These are phyloP conservation scores for Plenodomus biglobosus DNA, from an alignment of 2,329 filamentous ascomycete genomes.

Conservation along the genomic window DNA sequence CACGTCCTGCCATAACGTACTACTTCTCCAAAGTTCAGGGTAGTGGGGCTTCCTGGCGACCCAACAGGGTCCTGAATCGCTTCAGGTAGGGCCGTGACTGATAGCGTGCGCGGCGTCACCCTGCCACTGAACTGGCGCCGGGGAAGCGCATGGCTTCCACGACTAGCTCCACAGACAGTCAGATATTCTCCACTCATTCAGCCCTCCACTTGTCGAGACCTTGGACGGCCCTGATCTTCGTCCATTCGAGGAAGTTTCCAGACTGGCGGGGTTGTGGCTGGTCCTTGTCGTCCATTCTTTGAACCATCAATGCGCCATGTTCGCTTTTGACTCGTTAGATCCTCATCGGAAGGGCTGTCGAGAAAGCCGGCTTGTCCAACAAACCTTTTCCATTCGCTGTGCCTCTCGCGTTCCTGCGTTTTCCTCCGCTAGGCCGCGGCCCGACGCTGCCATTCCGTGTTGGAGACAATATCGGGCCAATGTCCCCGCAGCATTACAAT, in stretches of 20 bases:
- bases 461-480: slow-evolving; percentile 2
- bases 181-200: slow-evolving; percentile 34
- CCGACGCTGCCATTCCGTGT: slow-evolving; percentile 13
- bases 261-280: slow-evolving; percentile 30
- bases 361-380: slow-evolving; percentile 12
- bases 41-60: slow-evolving; percentile 27
- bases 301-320: slow-evolving; percentile 10
- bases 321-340: slow-evolving; percentile 23
- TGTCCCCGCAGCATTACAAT: slow-evolving; percentile 12
- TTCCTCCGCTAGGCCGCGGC: slow-evolving; percentile 11
- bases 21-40: slow-evolving; percentile 40
- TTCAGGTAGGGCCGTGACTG: slow-evolving; percentile 14
- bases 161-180: slow-evolving; percentile 28
- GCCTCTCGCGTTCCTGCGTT: slow-evolving; percentile 14
- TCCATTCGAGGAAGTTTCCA: slow-evolving; percentile 30
- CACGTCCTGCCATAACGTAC: slow-evolving; percentile 5
- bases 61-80: slow-evolving; percentile 24
- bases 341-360: slow-evolving; percentile 9
- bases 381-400: slow-evolving; percentile 3
- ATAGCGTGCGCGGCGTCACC: slow-evolving; percentile 23
- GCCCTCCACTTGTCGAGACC: slow-evolving; percentile 39
- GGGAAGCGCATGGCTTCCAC: slow-evolving; percentile 45
- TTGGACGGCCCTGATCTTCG: slow-evolving; percentile 41
- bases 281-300: slow-evolving; percentile 19
- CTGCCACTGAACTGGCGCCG: slow-evolving; percentile 39